Evolutionary conservation across 2,329 filamentous ascomycete genomes (phyloP), one percentile per base, ranked within the genome.

Genomic region (Colletotrichum cuscutae): DNA sequence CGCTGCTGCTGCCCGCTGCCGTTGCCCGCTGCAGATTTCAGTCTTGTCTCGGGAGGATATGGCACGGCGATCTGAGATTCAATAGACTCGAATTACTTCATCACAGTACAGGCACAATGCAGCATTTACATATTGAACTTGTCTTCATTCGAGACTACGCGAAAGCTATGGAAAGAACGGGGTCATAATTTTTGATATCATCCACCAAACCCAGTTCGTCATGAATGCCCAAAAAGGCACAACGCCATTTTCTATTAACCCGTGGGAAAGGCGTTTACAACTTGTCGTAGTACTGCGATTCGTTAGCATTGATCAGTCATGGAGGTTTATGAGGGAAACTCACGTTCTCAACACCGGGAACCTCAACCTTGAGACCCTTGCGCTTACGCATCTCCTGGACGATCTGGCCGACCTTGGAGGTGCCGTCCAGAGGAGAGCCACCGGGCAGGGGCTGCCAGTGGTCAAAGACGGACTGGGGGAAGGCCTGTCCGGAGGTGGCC

Each of bases 381-480:
- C 96, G 94, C 93, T 98, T 98, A 84, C 97, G 95, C 93, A 97
- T 97, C 73, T 93, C 91, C 84, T 89, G 88, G 80, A 98, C 95
- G 80, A 98, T 89, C 84, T 90, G 86, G 84, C 95, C 97, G 81
- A 93, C 90, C 91, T 95, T 94, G 82, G 91, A 91, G 81, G 91
- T 93, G 83, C 86, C 78, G 87, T 99, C 96, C 82, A 98, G 91
- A 79, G 94, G 92, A 79, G 94, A 97, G 81, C 97, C 97, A 92
- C 96, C 96, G 80, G 95, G 94, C 79, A 98, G 92, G 81, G 97
- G 88, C 89, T 98, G 93, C 95, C 95, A 99, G 90, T 99, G 97
- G 86, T 98, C 96, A 89, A 99, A 99, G 82, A 99, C 95, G 81
- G 93, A 93, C 89, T 98, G 95, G 81, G 97, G 97, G 95, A 99